Conservation (phyloP, 495 filamentous ascomycete species). For the Lasiosphaeria ovina region DNA sequence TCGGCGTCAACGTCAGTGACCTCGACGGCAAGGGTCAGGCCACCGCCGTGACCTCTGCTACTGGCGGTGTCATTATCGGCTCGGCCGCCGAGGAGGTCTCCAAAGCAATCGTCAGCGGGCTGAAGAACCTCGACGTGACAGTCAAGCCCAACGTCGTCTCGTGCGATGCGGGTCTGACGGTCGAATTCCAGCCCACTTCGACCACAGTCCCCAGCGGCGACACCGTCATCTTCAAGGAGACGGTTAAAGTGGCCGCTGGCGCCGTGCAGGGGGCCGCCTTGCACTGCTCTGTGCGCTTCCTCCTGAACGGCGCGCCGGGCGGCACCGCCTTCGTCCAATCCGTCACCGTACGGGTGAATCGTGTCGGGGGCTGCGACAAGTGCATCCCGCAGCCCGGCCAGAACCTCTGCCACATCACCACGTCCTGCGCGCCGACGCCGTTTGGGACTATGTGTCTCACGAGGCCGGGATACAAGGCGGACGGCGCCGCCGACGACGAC, state of each 20-base stretch:
- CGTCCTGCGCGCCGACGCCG: slow-evolving; percentile 9
- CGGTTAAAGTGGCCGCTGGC: background rate
- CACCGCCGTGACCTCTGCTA: slow-evolving; percentile 4
- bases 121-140: slow-evolving; percentile 10
- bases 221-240: slow-evolving; percentile 10
- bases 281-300: slow-evolving; percentile 6
- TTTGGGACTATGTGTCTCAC: slow-evolving; percentile 14
- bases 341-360: slow-evolving; percentile 4
- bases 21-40: slow-evolving; percentile 10
- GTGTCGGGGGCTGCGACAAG: slow-evolving; percentile 8
- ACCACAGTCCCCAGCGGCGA: slow-evolving; percentile 5
- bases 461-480: slow-evolving; percentile 15
- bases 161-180: slow-evolving; percentile 2
- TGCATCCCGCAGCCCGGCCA: slow-evolving; percentile 10
- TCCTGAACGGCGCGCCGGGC: slow-evolving; percentile 12
- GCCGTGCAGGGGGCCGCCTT: slow-evolving; percentile 1
- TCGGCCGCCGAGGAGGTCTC: slow-evolving; percentile 5
- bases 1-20: slow-evolving; percentile 8
- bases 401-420: slow-evolving; percentile 12
- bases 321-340: slow-evolving; percentile 5
- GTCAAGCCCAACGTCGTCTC: background rate
- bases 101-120: slow-evolving; percentile 12
- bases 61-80: slow-evolving; percentile 11
- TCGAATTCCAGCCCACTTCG: slow-evolving; percentile 7
- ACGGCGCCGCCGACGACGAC: slow-evolving; percentile 4